Evolutionary conservation across 768 basidiomycete genomes (phyloP).

Genomic region (Boletus sensibilis): DNA sequence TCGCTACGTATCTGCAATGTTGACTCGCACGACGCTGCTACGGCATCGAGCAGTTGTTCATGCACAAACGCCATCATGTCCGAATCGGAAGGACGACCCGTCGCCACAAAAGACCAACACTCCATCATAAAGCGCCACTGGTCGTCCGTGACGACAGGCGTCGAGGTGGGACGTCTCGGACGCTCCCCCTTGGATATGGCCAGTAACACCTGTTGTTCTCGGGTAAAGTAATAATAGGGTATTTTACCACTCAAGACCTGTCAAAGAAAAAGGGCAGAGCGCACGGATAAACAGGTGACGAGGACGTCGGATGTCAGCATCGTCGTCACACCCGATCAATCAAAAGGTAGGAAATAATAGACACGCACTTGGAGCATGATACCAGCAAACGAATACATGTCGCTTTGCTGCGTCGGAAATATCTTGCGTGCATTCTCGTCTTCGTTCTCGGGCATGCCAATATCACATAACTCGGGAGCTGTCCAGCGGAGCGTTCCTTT

Average conservation of each 20-base stretch:
- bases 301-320: neutral
- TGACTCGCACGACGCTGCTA: neutral
- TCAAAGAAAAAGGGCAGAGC: neutral
- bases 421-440: neutral
- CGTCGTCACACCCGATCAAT: neutral
- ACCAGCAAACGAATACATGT: slow-evolving; percentile 37
- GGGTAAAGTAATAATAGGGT: slow-evolving; percentile 22
- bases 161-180: slow-evolving; percentile 14
- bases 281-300: neutral
- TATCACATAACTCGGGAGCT: slow-evolving; percentile 40
- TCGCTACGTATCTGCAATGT: neutral
- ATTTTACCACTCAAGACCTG: slow-evolving; percentile 24
- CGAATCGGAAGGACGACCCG: slow-evolving; percentile 31
- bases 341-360: neutral
- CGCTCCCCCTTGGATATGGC: slow-evolving; percentile 11
- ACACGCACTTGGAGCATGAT: slow-evolving; percentile 26
- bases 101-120: slow-evolving; percentile 30
- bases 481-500: slow-evolving; percentile 50
- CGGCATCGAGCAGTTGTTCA: slow-evolving; percentile 11
- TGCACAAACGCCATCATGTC: slow-evolving; percentile 28
- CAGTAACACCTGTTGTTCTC: slow-evolving; percentile 21
- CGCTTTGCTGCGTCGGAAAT: slow-evolving; percentile 30
- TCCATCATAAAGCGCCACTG: slow-evolving; percentile 25
- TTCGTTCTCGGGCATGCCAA: neutral
- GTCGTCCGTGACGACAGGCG: slow-evolving; percentile 10